phyloP scores from a whole-genome alignment of 352 stramenopile genomes.

The Phytophthora pini region DNA sequence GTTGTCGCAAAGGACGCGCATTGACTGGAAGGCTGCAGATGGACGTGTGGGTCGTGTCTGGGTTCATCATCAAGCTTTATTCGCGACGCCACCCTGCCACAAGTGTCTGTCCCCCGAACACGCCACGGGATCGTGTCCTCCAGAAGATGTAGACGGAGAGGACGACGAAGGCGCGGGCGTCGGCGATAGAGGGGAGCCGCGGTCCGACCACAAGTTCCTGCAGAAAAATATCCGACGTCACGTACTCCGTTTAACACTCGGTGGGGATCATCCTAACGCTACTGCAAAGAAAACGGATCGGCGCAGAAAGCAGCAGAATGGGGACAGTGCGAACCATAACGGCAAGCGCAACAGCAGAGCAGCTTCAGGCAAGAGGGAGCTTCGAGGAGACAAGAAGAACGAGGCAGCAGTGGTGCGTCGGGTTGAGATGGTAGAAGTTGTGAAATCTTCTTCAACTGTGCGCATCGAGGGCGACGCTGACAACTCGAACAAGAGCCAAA shows the following conservation, averaged over 20 bases:
- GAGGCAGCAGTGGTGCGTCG: constrained; percentile 4
- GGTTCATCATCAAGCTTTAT: constrained; percentile 56
- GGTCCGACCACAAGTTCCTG: not conserved
- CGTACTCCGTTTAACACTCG: constrained; percentile 33
- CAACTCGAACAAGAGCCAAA: constrained; percentile 26
- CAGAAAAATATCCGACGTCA: constrained; percentile 31
- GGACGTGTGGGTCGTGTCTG: constrained; percentile 37
- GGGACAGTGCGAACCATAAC: not conserved
- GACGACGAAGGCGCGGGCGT: constrained; percentile 15
- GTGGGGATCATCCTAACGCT: constrained; percentile 7
- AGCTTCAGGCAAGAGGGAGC: constrained; percentile 13
- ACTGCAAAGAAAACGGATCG: constrained; percentile 25
- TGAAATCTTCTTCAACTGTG: constrained; percentile 6
- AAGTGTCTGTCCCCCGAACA: constrained; percentile 47
- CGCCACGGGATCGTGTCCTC: constrained; percentile 25
- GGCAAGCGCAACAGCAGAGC: constrained; percentile 13
- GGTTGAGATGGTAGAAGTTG: constrained; percentile 15
- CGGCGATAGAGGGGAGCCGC: constrained; percentile 15
- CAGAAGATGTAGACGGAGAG: constrained; percentile 10
- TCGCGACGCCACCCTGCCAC: constrained; percentile 40
- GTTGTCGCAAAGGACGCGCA: constrained; percentile 40
- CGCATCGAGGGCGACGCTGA: constrained; percentile 9
- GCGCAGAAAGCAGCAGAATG: constrained; percentile 29
- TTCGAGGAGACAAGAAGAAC: constrained; percentile 17
- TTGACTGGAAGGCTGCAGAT: constrained; percentile 49